Evolutionary conservation across 108 stramenopile species (phyloP), one percentile per base, ranked within the genome.

Genomic region (Stephanodiscus minutulus): DNA sequence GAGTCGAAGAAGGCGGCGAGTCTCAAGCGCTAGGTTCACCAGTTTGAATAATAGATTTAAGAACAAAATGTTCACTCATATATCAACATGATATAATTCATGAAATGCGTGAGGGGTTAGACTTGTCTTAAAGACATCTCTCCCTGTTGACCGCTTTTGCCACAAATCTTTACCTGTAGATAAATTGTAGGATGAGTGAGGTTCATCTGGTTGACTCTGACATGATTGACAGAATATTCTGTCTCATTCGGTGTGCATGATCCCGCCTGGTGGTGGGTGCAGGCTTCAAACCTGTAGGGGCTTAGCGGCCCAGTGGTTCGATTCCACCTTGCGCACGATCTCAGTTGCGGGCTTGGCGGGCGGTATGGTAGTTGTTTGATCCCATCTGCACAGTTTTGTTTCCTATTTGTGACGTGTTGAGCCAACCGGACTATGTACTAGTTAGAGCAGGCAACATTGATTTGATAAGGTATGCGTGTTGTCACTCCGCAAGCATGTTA

Each of bases 1-100:
- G 95, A 95, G 75, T 96, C 96, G 68, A 99, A 99, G 97, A 98
- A 97, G 87, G 71, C 88, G 21, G 91, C 96, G 52, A 91, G 89
- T 82, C 86, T 93, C 50, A 87, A 83, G 71, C 77, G 49, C 62
- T 81, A 81, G 66, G 28, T 28, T 2, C 13, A 3, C 15, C 0
- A 17, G 2, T 44, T 15, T 44, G 39, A 44, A 3, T 44, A 44
- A 15, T 65, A 47, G 48, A 65, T 65, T 28, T 35, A 65, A 65
- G 64, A 70, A 65, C 62, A 49, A 27, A 76, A 29, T 31, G 63
- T 77, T 73, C 63, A 46, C 64, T 15, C 43, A 15, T 22, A 63
- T 25, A 63, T 41, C 62, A 55, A 46, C 37, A 70, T 15, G 24
- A 33, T 53, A 70, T 61, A 68, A 70, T 70, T 68, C 66, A 68